phyloP scores from a whole-genome alignment of 2,329 filamentous ascomycete species.

The Incumbomyces delicatus region DNA sequence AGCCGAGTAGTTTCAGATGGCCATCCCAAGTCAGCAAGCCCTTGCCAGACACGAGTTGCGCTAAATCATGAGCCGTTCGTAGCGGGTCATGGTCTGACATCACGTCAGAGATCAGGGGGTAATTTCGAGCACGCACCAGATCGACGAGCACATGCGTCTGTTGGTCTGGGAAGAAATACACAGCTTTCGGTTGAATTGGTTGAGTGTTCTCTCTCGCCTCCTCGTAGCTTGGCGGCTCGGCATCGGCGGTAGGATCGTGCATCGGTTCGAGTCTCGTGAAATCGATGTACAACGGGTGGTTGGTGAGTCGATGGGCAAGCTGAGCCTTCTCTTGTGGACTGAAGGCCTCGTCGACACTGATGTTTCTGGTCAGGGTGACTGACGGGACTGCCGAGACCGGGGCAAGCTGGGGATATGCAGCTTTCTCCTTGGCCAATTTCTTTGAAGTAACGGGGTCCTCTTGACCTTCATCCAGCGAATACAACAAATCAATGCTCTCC shows the following conservation, averaged over 20 bases:
- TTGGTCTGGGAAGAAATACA: slow-evolving; percentile 15
- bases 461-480: slow-evolving; percentile 51
- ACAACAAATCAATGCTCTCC: slow-evolving; percentile 54
- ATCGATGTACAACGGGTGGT: slow-evolving; percentile 20
- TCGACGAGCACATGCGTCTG: slow-evolving; percentile 18
- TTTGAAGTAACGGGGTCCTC: slow-evolving; percentile 13
- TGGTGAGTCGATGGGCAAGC: background rate
- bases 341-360: slow-evolving; percentile 6
- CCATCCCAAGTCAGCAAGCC: slow-evolving; percentile 17
- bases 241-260: slow-evolving; percentile 10
- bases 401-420: background rate
- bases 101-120: background rate
- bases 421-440: slow-evolving; percentile 4
- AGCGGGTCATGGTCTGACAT: slow-evolving; percentile 25
- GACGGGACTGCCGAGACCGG: background rate
- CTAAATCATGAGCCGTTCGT: slow-evolving; percentile 23
- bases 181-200: slow-evolving; percentile 11
- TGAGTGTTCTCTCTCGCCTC: slow-evolving; percentile 12
- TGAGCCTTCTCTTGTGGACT: slow-evolving; percentile 3
- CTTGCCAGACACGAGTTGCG: slow-evolving; percentile 6
- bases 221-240: slow-evolving; percentile 20
- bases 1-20: slow-evolving; percentile 33
- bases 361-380: background rate
- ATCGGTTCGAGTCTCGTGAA: slow-evolving; percentile 15
- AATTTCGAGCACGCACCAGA: slow-evolving; percentile 7